Evolutionary conservation across 352 stramenopile genomes (phyloP), one percentile per base, ranked within the genome.

Genomic region (Pythium folliculosum): DNA sequence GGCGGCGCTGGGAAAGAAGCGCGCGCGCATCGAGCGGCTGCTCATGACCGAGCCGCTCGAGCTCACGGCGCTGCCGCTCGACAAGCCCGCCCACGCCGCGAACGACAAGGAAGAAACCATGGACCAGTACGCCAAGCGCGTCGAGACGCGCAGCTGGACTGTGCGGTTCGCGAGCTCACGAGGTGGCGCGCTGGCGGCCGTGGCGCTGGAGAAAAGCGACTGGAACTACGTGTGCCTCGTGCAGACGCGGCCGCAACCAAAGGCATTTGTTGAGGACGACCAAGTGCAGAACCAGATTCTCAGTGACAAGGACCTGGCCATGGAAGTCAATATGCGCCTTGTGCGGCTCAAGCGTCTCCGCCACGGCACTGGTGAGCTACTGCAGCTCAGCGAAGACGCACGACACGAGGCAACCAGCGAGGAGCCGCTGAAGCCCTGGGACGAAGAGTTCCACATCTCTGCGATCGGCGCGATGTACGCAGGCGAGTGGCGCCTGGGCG

Each of bases 161-260:
- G 78, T 84, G n/a, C 59, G 65, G 21, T 89, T 90, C 53, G 74
- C 49, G 21, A 88, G 81, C 56, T 56, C 74, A 16, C 81, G 81
- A 5, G 81, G 80, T 21, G 63, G 68, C 0, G 77, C 85, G 43
- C 69, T 92, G 16, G 70, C 62, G 8, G 75, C 74, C 0, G 57
- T 90, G 4, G 83, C 81, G 4, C 71, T 92, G n/a, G 63, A 63
- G 5, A 91, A 91, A 61, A 70, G 56, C 44, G 79, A 91, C 69
- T 91, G 82, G 82, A 88, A 80, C 23, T 86, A 86, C 32, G 64
- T 91, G 5, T 84, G 82, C 35, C 68, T 91, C 0, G 75, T 88
- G 37, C 73, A 83, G 49, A 89, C 81, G 14, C 74, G 81, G 10
- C 83, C 83, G 1, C 38, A 78, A 52, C 81, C 83, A 0, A 70